Evolutionary conservation across 805 yeast species (phyloP).

Genomic region (Candida germanica): DNA sequence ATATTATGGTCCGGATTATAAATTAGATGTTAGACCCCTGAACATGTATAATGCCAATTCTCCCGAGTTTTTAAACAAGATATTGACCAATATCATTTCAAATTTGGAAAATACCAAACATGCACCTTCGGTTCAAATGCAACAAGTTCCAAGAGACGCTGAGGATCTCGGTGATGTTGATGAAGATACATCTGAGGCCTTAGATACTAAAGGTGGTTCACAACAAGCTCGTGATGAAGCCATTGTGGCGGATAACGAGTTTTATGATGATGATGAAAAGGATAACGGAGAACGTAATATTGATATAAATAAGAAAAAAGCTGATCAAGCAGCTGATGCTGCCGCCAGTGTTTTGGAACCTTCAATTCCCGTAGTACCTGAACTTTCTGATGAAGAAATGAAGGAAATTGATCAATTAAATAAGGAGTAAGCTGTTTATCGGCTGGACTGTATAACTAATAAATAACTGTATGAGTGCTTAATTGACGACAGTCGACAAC

Average conservation of each 20-base stretch:
- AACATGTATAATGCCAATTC: conserved; percentile 96
- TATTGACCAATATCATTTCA: conserved; percentile 68
- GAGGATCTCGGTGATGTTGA: conserved; percentile 85
- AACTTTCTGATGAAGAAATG: conserved; percentile 36
- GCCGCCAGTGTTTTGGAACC: background rate
- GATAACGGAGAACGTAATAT: conserved; percentile 36
- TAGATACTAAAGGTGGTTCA: conserved; percentile 90
- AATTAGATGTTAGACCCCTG: conserved; percentile 89
- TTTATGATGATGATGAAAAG: conserved; percentile 62
- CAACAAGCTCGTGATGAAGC: conserved; percentile 76
- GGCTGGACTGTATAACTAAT: no score
- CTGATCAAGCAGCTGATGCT: background rate
- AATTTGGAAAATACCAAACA: conserved; percentile 87
- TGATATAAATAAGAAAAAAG: conserved; percentile 6
- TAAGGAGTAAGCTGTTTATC: no score
- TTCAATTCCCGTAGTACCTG: conserved; percentile 3
- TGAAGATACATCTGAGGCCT: conserved; percentile 75
- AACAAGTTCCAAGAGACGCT: conserved; percentile 82
- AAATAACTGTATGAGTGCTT: no score
- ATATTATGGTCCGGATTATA: conserved; percentile 95
- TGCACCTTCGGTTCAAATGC: conserved; percentile 96
- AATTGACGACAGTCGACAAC: no score
- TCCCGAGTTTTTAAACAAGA: conserved; percentile 85
- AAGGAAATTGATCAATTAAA: conserved; percentile 37
- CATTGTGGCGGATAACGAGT: conserved; percentile 72